Base-by-base conservation (phyloP, 1,139 yeast genomes). In the Ashbya aceris region DNA sequence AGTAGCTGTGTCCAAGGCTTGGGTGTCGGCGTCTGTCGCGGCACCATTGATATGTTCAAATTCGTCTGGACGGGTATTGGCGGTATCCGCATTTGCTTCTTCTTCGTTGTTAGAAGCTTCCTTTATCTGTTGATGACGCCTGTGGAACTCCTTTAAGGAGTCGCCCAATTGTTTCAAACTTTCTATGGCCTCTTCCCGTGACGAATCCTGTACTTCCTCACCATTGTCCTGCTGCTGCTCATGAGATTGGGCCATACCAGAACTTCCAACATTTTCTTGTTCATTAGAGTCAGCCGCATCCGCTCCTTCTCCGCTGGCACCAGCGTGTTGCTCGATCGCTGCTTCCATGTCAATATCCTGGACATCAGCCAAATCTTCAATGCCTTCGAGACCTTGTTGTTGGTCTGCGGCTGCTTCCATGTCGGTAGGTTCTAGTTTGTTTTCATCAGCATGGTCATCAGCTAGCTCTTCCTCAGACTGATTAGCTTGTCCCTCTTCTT, bases 21-120 rank as follows among this genome's bases (percentile, higher is more conserved):
- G 97, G 0, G 95, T 83, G 44, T 84, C 91, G 33, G 62, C 64
- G 36, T 81, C 78, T 7, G 86, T 74, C 50, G 79, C 79, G 38
- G 83, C 87, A 35, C 94, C 96, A 38, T 85, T 91, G 43, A 86
- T 73, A 59, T 91, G 97, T 61, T 89, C 94, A 61, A 89, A 85
- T 53, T 87, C 96, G 56, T 87, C 95, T 0, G 93, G 87, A 40
- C 78, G 73, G 50, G 76, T 79, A 47, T 75, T 79, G 11, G 79
- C 77, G 34, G 71, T 65, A 34, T 78, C 76, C 36, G 72, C 74
- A 40, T 62, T 59, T 30, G 65, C 62, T 11, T 71, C 71, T 26
- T 65, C 62, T 39, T 71, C 68, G 51, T 69, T 51, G 38, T 65
- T 49, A n/a, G 69, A 65, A 6, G 83, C 75, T 49, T 81, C 84